Base-by-base conservation (phyloP, 352 stramenopile species). In the Peronospora belbahrii region DNA sequence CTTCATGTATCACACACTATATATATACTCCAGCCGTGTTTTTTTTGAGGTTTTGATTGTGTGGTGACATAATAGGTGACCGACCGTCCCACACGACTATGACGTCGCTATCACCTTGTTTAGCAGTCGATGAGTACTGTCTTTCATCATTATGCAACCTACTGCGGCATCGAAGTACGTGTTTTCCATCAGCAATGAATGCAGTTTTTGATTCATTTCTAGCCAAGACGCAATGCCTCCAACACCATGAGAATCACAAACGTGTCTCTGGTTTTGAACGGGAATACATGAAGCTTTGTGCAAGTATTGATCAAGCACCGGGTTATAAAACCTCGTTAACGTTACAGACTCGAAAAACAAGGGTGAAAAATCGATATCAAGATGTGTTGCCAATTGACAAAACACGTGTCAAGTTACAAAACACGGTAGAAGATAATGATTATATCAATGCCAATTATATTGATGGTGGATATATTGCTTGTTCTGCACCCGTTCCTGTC, bases 361-460 rank as follows among this genome's bases (percentile, higher is more conserved):
- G 72, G 14, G 46, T 51, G 15, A 89, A 88, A 48, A 92, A 92
- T 48, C 71, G 81, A 32, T 92, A 92, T 51, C 43, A 59, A 20
- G 78, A 90, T 46, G 78, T 92, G 20, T 30, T 92, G 7, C 81
- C 81, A 20, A 84, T 85, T 44, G 76, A 88, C 17, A 59, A 67
- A 24, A 88, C 78, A 18, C 74, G 75, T 2, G 77, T 90, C n/a
- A 63, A 63, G 43, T 55, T 90, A 18, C 33, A 49, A 17, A 45
- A 56, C 18, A 13, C 28, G 6, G 41, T 28, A 9, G 66, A 74
- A n/a, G n/a, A n/a, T n/a, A n/a, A n/a, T 18, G 69, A 83, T 57
- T 88, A 88, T 34, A 83, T 88, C 56, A 88, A 88, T 39, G 77
- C 74, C 28, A 86, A 84, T 53, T 69, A 67, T 45, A 55, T 89